These are phyloP conservation scores for Heritiera littoralis DNA, from an alignment of 345 rosid genomes.

Conservation along the genomic window DNA sequence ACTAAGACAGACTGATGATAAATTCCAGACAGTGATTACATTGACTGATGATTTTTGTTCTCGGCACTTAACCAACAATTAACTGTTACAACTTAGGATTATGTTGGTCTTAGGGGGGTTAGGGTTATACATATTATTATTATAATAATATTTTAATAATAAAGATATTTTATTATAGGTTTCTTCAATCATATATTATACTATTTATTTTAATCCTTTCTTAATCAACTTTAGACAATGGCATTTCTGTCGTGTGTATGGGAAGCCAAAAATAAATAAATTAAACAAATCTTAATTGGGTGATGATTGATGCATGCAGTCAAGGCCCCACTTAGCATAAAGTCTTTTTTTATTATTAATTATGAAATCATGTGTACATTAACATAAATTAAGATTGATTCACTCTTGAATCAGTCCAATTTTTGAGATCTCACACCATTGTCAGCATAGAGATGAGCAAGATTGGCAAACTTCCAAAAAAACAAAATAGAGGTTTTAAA, in stretches of 20 bases:
- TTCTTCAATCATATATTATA: not conserved
- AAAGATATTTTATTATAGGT: not conserved
- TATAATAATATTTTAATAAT: not conserved
- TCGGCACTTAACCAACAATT: not conserved
- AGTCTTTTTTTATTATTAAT: not conserved
- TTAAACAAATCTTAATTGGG: not conserved
- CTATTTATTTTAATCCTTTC: not conserved
- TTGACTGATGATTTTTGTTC: not conserved
- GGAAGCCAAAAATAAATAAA: not conserved
- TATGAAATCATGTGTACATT: not conserved
- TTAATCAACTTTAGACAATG: not conserved
- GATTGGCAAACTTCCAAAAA: not conserved
- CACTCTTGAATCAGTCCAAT: not conserved
- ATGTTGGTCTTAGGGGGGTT: not conserved
- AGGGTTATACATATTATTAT: not conserved
- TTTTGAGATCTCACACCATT: not conserved
- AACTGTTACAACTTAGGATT: constrained; percentile 3
- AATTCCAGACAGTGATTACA: constrained; percentile 1
- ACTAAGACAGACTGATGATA: constrained; percentile 5
- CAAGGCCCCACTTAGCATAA: not conserved
- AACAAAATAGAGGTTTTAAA: no score
- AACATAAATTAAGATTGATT: not conserved
- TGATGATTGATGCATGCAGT: not conserved
- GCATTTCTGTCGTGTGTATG: not conserved
- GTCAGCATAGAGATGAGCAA: constrained; percentile 6